Base-by-base conservation (phyloP, 768 basidiomycete species). In the Podaxis sp. region DNA sequence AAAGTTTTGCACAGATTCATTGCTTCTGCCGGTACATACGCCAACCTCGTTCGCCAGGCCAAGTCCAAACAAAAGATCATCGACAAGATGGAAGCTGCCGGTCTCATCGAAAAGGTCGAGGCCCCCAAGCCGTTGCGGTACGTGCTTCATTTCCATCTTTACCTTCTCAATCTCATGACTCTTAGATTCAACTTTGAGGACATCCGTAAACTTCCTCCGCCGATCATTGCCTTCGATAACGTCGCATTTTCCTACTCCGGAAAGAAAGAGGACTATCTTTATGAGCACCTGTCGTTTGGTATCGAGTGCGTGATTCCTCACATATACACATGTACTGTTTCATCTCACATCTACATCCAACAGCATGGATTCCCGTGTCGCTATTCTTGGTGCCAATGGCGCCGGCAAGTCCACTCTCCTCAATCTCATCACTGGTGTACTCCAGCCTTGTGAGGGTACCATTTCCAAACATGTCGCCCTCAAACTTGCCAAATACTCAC, bases 41-140 rank as follows among this genome's bases (percentile, higher is more conserved):
- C 96, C 67, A 99, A 99, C 75, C 85, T 99, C 66, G 96, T 99
- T 68, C 93, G 89, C 70, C 96, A 99, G 75, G 96, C 96, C 66
- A 98, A 99, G 78, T 98, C 95, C 54, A 99, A 99, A 74, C 96
- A 99, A 76, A 99, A 99, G 84, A 98, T 99, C 64, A 96, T 99
- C 76, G 96, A 99, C 82, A 99, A 99, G 85, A 99, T 99, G 96
- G 97, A 99, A 81, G 96, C 96, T 27, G 96, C 95, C 13, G 96
- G 96, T 63, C 82, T 99, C 46, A 83, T 99, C 70, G 93, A 99
- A 75, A 94, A 93, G 77, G 78, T 97, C 61, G 93, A 95, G 70
- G 72, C 73, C 3, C 80, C 82, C 37, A 86, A 84, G 66, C 84
- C 85, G 14, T 80, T 99, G 36, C 80, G 86, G 70, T 77, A 63